phyloP scores from a whole-genome alignment of 768 basidiomycete species.

The Sarcomyxa edulis region DNA sequence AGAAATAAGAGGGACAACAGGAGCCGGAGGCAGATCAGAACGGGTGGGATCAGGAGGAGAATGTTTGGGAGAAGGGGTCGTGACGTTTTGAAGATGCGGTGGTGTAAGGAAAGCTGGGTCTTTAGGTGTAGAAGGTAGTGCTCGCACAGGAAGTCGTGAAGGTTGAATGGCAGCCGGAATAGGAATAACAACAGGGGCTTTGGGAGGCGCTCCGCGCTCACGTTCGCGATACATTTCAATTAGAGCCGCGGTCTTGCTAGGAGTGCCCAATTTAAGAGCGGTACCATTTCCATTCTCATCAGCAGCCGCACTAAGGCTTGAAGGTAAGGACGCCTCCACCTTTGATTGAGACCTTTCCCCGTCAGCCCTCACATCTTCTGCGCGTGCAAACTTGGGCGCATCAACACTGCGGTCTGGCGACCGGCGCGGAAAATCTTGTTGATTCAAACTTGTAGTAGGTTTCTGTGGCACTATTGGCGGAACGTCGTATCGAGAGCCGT shows the following conservation, averaged over 20 bases:
- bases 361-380: neutral
- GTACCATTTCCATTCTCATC: conserved; percentile 9
- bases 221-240: conserved; percentile 85
- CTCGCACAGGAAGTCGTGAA: conserved; percentile 36
- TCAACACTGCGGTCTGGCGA: neutral
- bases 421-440: too few species aligned
- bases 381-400: neutral
- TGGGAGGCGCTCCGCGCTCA: conserved; percentile 42
- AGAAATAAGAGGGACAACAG: conserved; percentile 21
- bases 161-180: conserved; percentile 20
- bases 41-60: conserved; percentile 19
- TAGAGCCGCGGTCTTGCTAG: conserved; percentile 68
- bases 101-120: conserved; percentile 14
- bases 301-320: conserved; percentile 11
- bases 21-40: conserved; percentile 15
- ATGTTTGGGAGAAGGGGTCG: conserved; percentile 15
- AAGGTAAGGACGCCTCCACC: conserved; percentile 1
- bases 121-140: conserved; percentile 15
- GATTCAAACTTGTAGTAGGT: too few species aligned
- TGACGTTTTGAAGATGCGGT: too few species aligned
- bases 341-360: neutral
- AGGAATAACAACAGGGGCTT: conserved; percentile 15
- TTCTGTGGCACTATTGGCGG: conserved; percentile 5
- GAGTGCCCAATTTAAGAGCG: conserved; percentile 17
- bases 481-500: conserved; percentile 7